Conservation (phyloP, 768 basidiomycete genomes). For the Podaxis sp. region DNA sequence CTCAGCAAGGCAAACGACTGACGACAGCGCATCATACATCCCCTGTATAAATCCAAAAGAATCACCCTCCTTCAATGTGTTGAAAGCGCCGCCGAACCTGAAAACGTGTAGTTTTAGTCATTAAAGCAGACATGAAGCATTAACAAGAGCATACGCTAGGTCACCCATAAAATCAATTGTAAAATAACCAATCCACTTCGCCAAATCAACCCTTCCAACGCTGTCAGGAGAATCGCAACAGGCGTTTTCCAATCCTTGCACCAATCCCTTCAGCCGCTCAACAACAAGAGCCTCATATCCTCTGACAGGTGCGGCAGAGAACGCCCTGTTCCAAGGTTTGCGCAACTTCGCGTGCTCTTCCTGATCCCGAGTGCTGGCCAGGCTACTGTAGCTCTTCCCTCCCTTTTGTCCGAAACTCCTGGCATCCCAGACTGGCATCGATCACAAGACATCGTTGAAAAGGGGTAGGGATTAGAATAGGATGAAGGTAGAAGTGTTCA, state of each 20-base stretch:
- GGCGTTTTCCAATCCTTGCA: conserved; percentile 26
- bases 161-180: conserved; percentile 40
- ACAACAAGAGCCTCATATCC: conserved; percentile 38
- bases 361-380: conserved; percentile 27
- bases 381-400: conserved; percentile 16
- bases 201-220: conserved; percentile 19
- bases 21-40: conserved; percentile 27
- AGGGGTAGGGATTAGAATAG: background rate
- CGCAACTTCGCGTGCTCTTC: conserved; percentile 38
- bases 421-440: conserved; percentile 40
- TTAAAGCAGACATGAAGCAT: background rate
- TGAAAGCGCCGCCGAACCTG: conserved; percentile 30
- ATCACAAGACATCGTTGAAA: background rate
- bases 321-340: conserved; percentile 42
- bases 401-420: conserved; percentile 32
- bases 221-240: conserved; percentile 15
- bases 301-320: conserved; percentile 36
- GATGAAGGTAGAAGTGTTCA: background rate
- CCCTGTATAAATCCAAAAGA: conserved; percentile 22
- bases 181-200: conserved; percentile 19
- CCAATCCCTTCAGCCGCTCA: conserved; percentile 30
- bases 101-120: background rate
- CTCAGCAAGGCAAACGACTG: background rate
- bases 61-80: conserved; percentile 28
- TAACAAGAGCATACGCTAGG: conserved; percentile 29